Conservation (phyloP, 2,329 filamentous ascomycete genomes). For the Fusarium sp. region DNA sequence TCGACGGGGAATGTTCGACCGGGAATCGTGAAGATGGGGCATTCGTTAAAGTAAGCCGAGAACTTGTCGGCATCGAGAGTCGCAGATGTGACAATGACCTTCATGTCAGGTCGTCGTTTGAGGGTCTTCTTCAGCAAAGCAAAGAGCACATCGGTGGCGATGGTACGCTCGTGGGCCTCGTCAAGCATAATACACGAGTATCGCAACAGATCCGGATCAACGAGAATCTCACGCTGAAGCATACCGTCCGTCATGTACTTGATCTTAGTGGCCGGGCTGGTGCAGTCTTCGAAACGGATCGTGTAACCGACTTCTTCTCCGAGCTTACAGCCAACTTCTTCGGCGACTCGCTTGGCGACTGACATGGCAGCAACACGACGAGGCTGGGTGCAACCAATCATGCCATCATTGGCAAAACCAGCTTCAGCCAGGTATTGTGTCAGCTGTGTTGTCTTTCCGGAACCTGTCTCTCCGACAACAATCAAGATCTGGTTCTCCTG, state of each 20-base stretch:
- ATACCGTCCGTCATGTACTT: constrained; percentile 99
- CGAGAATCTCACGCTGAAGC: constrained; percentile 92
- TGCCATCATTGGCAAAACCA: constrained; percentile 86
- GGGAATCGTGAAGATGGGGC: constrained; percentile 96
- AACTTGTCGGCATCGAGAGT: constrained; percentile 98
- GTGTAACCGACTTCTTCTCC: constrained; percentile 97
- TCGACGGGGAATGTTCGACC: constrained; percentile 96
- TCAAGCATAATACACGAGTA: constrained; percentile 99
- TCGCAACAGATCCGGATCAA: constrained; percentile 87
- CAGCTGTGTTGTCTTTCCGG: constrained; percentile 95
- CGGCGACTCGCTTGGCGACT: constrained; percentile 94
- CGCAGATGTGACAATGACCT: constrained; percentile 95
- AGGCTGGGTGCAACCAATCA: constrained; percentile 97
- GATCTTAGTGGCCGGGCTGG: constrained; percentile 87
- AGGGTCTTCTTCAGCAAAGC: constrained; percentile 94
- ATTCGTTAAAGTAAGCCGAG: constrained; percentile 94
- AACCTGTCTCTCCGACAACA: constrained; percentile 96
- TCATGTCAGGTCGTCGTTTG: constrained; percentile 86
- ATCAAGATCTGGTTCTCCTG: constrained; percentile 90
- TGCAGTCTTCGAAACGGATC: constrained; percentile 97
- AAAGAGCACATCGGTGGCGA: constrained; percentile 95
- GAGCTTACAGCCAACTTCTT: constrained; percentile 92
- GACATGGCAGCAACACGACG: constrained; percentile 98
- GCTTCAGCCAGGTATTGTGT: constrained; percentile 96
- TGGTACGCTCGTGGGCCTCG: constrained; percentile 97